Evolutionary conservation across 257 asterid genomes (phyloP).

Genomic region (Petrea volubilis): DNA sequence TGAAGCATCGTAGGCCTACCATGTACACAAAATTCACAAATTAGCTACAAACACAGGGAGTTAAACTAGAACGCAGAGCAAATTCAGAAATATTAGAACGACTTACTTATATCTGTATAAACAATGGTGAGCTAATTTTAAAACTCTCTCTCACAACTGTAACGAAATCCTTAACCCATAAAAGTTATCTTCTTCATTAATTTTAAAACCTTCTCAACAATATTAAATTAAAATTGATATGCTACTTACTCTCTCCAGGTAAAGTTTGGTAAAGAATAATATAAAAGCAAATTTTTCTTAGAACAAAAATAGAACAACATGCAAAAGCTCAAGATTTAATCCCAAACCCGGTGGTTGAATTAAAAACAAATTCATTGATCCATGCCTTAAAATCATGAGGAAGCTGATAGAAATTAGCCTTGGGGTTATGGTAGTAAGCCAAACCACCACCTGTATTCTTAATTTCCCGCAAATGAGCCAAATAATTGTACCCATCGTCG

Average conservation of each 20-base stretch:
- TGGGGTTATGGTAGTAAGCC: slow-evolving; percentile 69
- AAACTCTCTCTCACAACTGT: slow-evolving; percentile 1
- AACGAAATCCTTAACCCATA: background rate
- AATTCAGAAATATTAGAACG: background rate
- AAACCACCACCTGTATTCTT: slow-evolving; percentile 91
- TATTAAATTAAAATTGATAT: background rate
- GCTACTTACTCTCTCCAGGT: background rate
- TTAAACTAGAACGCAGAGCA: background rate
- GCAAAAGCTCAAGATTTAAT: background rate
- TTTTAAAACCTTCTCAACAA: background rate
- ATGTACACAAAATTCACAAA: slow-evolving; percentile 9
- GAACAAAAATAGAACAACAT: background rate
- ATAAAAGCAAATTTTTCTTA: background rate
- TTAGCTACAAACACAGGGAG: background rate
- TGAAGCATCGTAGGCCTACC: slow-evolving; percentile 91
- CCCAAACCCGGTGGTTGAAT: background rate
- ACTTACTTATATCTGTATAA: background rate
- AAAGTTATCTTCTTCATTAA: background rate
- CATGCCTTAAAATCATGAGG: slow-evolving; percentile 84
- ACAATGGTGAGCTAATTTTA: background rate
- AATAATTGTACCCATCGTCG: slow-evolving; percentile 92
- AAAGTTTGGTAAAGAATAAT: background rate
- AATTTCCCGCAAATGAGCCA: slow-evolving; percentile 80
- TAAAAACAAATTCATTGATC: background rate
- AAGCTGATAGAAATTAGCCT: slow-evolving; percentile 51